Percentiles rank a stretch among this genome's conserved stretches.
Conservation (phyloP, 768 basidiomycete species). For the Royoungia palumana region DNA sequence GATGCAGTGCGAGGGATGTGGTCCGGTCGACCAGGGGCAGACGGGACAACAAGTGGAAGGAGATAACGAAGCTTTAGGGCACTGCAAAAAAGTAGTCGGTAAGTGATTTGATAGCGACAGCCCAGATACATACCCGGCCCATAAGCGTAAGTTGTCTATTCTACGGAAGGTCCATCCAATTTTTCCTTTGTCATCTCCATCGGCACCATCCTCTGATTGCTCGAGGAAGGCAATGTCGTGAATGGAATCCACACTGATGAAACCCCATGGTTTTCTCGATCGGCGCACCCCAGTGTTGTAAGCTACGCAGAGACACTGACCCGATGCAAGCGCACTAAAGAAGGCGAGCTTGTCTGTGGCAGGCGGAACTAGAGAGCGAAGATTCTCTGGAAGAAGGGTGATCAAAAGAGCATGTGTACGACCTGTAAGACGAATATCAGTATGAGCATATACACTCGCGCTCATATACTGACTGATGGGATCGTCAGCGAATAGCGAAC, state of each 20-base stretch:
- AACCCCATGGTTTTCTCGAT: slow-evolving; percentile 86
- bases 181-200: slow-evolving; percentile 43
- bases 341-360: slow-evolving; percentile 37
- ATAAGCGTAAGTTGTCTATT: slow-evolving; percentile 81
- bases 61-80: slow-evolving; percentile 82
- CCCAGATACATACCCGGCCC: slow-evolving; percentile 65
- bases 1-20: slow-evolving; percentile 24
- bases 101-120: neutral
- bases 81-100: slow-evolving; percentile 34
- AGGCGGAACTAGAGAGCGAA: slow-evolving; percentile 42
- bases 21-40: slow-evolving; percentile 32
- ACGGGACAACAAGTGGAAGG: slow-evolving; percentile 61
- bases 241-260: slow-evolving; percentile 69
- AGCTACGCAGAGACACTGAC: slow-evolving; percentile 74
- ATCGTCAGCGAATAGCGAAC: slow-evolving; percentile 50
- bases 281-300: slow-evolving; percentile 80
- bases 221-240: slow-evolving; percentile 78
- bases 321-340: slow-evolving; percentile 61
- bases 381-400: slow-evolving; percentile 53
- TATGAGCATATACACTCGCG: neutral
- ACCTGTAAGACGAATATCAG: slow-evolving; percentile 37
- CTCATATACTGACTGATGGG: slow-evolving; percentile 50
- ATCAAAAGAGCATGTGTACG: slow-evolving; percentile 62
- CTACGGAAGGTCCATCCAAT: slow-evolving; percentile 82
- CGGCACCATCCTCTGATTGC: slow-evolving; percentile 36